Evolutionary conservation across 1,284 basidiomycete species (phyloP).

Genomic region (Melanopsichium pennsylvanicum): DNA sequence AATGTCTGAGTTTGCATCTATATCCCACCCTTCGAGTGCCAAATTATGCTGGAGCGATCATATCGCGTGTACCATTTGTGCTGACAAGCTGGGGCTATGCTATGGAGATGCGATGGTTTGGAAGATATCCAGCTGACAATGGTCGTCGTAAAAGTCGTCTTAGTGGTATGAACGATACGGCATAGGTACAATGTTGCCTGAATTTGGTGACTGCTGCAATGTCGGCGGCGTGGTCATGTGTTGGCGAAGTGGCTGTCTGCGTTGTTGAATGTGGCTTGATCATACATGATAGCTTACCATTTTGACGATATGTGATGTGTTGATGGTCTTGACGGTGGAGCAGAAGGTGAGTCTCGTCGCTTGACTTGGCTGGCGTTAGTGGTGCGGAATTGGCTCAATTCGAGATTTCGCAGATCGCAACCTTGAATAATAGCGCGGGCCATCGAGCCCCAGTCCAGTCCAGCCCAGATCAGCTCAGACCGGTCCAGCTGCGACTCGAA

Average conservation of each 20-base stretch:
- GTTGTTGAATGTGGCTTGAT: conserved; percentile 5
- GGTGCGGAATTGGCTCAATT: neutral
- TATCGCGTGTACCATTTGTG: too few species aligned
- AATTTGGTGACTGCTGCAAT: neutral
- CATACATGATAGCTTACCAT: conserved; percentile 41
- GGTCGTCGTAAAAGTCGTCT: neutral
- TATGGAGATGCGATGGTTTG: neutral
- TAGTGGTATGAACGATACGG: neutral
- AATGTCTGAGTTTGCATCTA: too few species aligned
- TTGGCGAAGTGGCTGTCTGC: conserved; percentile 19
- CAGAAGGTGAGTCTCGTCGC: too few species aligned
- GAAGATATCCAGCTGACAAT: too few species aligned
- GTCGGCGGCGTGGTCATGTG: neutral
- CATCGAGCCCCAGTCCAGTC: too few species aligned
- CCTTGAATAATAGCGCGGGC: too few species aligned
- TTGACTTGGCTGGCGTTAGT: conserved; percentile 12
- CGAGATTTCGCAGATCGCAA: too few species aligned
- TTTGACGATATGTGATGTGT: conserved; percentile 44
- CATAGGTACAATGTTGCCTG: neutral
- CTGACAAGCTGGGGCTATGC: too few species aligned
- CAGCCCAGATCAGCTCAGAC: too few species aligned
- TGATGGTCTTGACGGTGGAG: conserved; percentile 51
- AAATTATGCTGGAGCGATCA: too few species aligned
- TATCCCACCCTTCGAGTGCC: too few species aligned
- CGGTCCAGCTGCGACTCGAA: too few species aligned